These are phyloP conservation scores for Acanthamoeba lugdunensis DNA, from an alignment of 208 protist species.

Conservation along the genomic window DNA sequence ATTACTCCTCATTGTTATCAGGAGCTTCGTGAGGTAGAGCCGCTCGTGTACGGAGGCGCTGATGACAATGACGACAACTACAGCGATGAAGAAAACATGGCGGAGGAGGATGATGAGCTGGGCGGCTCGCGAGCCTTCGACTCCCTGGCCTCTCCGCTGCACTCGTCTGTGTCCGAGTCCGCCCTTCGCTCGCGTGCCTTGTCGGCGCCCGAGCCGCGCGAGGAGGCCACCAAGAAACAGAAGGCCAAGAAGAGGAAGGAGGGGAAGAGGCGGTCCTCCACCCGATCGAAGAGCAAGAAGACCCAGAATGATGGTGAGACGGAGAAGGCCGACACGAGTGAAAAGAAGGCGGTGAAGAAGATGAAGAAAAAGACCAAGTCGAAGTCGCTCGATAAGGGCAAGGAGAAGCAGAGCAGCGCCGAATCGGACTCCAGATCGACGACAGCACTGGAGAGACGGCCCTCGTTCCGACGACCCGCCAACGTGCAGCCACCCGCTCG, in stretches of 20 bases:
- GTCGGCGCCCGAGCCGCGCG: background rate
- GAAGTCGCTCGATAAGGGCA: background rate
- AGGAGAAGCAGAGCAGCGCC: background rate
- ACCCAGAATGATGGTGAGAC: background rate
- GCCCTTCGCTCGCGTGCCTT: background rate
- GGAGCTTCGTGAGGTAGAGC: constrained; percentile 20
- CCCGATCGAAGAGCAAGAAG: background rate
- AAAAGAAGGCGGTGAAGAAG: background rate
- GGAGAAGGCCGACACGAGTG: background rate
- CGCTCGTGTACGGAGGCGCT: background rate
- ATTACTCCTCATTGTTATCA: background rate
- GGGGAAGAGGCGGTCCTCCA: background rate
- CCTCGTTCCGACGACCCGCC: background rate
- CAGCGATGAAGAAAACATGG: background rate
- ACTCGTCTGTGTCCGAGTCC: background rate
- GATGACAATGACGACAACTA: background rate
- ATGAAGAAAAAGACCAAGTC: background rate
- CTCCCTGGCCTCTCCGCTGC: background rate
- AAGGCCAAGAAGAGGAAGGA: background rate
- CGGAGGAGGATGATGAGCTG: background rate
- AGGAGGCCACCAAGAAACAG: background rate
- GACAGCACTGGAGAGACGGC: background rate
- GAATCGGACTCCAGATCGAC: background rate
- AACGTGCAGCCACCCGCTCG: background rate
- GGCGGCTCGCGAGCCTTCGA: background rate